These are phyloP conservation scores for Diaporthe nobilis DNA, from an alignment of 2,329 filamentous ascomycete genomes.

Conservation along the genomic window DNA sequence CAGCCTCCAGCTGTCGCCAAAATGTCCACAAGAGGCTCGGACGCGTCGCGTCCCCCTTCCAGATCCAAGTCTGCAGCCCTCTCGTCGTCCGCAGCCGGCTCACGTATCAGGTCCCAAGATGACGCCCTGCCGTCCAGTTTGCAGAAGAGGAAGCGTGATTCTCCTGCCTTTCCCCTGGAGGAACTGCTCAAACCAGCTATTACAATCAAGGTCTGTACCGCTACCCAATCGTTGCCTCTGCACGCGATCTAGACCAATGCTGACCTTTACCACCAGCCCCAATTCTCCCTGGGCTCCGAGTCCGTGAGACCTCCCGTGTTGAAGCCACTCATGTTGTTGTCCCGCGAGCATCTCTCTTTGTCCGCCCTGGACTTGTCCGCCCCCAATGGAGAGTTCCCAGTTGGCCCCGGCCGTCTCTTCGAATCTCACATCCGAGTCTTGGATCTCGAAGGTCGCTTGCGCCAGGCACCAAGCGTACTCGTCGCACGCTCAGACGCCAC, in stretches of 20 bases:
- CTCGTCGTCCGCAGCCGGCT: constrained; percentile 58
- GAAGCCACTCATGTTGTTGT: constrained; percentile 73
- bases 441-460: constrained; percentile 74
- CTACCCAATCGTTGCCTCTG: neutral
- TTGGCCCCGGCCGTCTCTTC: constrained; percentile 65
- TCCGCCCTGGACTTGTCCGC: constrained; percentile 71
- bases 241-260: neutral
- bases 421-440: constrained; percentile 74
- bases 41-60: constrained; percentile 65
- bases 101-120: constrained; percentile 53
- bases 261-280: constrained; percentile 43
- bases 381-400: constrained; percentile 64
- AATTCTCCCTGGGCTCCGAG: constrained; percentile 35
- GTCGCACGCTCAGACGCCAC: constrained; percentile 72
- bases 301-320: constrained; percentile 66
- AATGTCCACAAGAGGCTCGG: constrained; percentile 54
- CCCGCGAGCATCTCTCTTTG: constrained; percentile 72
- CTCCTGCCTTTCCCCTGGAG: constrained; percentile 59
- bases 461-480: constrained; percentile 70
- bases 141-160: constrained; percentile 55
- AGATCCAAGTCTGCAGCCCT: constrained; percentile 42
- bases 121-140: constrained; percentile 48
- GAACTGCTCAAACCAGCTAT: constrained; percentile 67
- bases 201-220: constrained; percentile 61
- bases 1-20: constrained; percentile 42